A percentile compares a stretch with the other conserved stretches of the same genome.
Conservation (phyloP, 140 eudicot genomes). For the Cichorium intybus region DNA sequence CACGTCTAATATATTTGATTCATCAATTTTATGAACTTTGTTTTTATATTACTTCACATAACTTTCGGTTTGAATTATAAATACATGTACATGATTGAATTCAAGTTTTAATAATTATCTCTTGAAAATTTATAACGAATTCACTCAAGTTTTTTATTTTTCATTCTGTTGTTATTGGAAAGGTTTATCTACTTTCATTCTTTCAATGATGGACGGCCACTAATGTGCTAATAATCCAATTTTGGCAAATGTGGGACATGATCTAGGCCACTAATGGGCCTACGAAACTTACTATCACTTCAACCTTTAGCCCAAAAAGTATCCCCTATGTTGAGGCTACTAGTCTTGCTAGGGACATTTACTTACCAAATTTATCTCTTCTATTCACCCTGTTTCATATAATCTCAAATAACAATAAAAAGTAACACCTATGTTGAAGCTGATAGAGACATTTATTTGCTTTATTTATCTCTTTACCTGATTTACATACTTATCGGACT, state of each 20-base stretch:
- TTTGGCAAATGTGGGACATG: conserved; percentile 4
- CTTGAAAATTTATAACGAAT: background rate
- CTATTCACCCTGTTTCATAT: background rate
- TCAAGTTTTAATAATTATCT: background rate
- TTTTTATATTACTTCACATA: background rate
- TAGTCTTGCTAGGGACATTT: background rate
- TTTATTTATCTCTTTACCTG: too few relatives aligned
- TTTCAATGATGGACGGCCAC: background rate
- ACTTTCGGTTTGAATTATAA: background rate
- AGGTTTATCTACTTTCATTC: background rate
- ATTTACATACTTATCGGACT: too few relatives aligned
- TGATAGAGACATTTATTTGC: too few relatives aligned
- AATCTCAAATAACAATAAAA: background rate
- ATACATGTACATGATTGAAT: background rate
- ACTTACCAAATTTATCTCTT: conserved; percentile 1
- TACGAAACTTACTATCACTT: conserved; percentile 18
- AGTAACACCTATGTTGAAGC: too few relatives aligned
- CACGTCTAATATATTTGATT: too few relatives aligned
- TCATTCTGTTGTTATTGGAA: background rate
- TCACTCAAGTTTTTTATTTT: background rate
- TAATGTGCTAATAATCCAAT: background rate
- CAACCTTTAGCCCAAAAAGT: conserved; percentile 19
- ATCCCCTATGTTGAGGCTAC: background rate
- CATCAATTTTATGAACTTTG: too few relatives aligned
- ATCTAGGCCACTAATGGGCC: conserved; percentile 14